Conservation (phyloP, 306 rosid species). For the Malus sylvestris region DNA sequence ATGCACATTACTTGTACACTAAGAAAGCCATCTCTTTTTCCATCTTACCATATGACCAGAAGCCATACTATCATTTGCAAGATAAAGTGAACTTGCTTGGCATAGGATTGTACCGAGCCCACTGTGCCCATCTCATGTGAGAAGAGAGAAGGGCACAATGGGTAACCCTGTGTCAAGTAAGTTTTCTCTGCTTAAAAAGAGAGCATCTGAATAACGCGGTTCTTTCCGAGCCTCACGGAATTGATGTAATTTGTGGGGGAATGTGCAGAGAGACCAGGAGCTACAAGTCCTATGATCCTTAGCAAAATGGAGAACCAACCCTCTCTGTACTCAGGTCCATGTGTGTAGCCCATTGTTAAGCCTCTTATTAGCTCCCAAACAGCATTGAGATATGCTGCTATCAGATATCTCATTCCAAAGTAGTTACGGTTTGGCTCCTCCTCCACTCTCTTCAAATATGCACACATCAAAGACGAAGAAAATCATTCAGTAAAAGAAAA, state of each 20-base stretch:
- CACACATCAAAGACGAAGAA: slow-evolving; percentile 5
- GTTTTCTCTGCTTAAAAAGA: slow-evolving; percentile 11
- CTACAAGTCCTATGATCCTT: slow-evolving; percentile 47
- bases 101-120: no score
- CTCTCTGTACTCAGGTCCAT: slow-evolving; percentile 59
- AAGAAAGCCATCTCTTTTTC: not conserved
- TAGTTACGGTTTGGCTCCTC: slow-evolving; percentile 75
- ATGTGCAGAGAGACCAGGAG: slow-evolving; percentile 72
- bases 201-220: slow-evolving; percentile 26
- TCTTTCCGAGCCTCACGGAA: slow-evolving; percentile 54
- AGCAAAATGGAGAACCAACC: slow-evolving; percentile 48
- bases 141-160: no score
- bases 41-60: not conserved
- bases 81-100: not conserved
- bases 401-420: slow-evolving; percentile 38
- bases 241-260: slow-evolving; percentile 49
- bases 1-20: not conserved
- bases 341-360: slow-evolving; percentile 40
- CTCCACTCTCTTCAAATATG: slow-evolving; percentile 29
- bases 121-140: no score
- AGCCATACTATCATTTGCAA: not conserved
- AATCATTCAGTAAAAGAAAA: slow-evolving; percentile 6
- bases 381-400: slow-evolving; percentile 50
- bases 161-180: no score
- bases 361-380: slow-evolving; percentile 66